phyloP scores from a whole-genome alignment of 2,329 filamentous ascomycete species.

The Beauveria medogensis region DNA sequence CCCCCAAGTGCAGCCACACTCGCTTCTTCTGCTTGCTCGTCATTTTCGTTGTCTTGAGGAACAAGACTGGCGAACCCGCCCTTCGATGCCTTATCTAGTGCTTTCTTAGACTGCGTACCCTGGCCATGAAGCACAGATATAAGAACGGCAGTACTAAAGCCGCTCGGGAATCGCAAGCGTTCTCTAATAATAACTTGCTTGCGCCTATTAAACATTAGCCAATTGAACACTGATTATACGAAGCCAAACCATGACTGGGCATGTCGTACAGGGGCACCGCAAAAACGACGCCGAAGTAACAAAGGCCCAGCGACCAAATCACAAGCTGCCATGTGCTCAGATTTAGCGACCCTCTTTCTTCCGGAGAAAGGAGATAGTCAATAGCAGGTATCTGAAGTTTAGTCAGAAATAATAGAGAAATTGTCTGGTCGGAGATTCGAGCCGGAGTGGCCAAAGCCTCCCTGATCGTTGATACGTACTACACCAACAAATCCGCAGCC shows the following conservation, averaged over 20 bases:
- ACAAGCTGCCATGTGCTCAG: constrained; percentile 70
- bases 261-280: constrained; percentile 68
- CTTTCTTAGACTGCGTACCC: constrained; percentile 25
- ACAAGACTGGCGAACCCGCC: constrained; percentile 37
- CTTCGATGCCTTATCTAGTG: constrained; percentile 27
- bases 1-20: constrained; percentile 27
- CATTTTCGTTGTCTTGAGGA: constrained; percentile 23
- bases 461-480: constrained; percentile 28
- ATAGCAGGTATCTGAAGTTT: constrained; percentile 64
- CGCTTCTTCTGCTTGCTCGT: constrained; percentile 17
- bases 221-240: not conserved
- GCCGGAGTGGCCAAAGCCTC: not conserved
- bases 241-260: not conserved
- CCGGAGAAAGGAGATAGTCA: constrained; percentile 70
- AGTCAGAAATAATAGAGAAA: not conserved
- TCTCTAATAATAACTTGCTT: constrained; percentile 90
- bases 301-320: constrained; percentile 85
- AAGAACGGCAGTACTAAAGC: constrained; percentile 89
- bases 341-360: constrained; percentile 70
- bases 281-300: constrained; percentile 95
- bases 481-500: constrained; percentile 95
- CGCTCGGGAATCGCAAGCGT: constrained; percentile 87
- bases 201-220: constrained; percentile 35
- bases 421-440: not conserved
- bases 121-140: constrained; percentile 80